phyloP scores from a whole-genome alignment of 2,329 filamentous ascomycete genomes.

The Penicillium sp. region DNA sequence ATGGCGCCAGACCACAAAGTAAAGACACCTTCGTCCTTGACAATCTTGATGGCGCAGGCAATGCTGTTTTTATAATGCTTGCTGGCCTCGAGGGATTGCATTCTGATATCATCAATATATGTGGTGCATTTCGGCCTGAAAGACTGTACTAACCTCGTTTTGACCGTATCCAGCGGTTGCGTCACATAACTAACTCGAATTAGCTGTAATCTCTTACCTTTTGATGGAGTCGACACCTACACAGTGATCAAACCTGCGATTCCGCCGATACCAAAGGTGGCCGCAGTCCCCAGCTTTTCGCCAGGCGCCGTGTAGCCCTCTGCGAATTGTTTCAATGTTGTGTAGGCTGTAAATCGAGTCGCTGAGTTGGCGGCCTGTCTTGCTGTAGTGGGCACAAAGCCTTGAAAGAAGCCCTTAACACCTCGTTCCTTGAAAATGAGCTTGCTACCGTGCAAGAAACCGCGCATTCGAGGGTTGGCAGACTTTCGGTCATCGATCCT shows the following conservation, averaged over 20 bases:
- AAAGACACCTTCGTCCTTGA: slow-evolving; percentile 80
- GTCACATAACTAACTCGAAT: slow-evolving; percentile 46
- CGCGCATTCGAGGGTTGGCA: slow-evolving; percentile 77
- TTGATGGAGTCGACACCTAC: slow-evolving; percentile 35
- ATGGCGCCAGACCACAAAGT: slow-evolving; percentile 94
- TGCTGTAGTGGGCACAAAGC: slow-evolving; percentile 90
- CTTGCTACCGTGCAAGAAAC: slow-evolving; percentile 84
- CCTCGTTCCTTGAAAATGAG: slow-evolving; percentile 87
- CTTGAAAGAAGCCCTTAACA: slow-evolving; percentile 90
- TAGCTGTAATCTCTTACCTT: neutral
- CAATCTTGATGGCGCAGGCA: slow-evolving; percentile 75
- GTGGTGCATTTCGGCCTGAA: neutral
- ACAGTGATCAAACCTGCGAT: slow-evolving; percentile 89
- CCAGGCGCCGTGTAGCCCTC: slow-evolving; percentile 89
- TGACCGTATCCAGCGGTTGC: slow-evolving; percentile 83
- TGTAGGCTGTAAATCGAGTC: slow-evolving; percentile 86
- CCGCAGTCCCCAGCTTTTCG: slow-evolving; percentile 83
- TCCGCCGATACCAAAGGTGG: slow-evolving; percentile 88
- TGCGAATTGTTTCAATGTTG: slow-evolving; percentile 81
- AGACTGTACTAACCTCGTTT: slow-evolving; percentile 59
- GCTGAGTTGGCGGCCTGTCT: slow-evolving; percentile 93
- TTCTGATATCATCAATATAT: slow-evolving; percentile 48
- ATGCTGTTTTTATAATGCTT: slow-evolving; percentile 81
- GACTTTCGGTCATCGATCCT: slow-evolving; percentile 94
- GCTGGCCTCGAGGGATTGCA: slow-evolving; percentile 91